phyloP scores from a whole-genome alignment of 257 asterid genomes.

The Plantago ovata region DNA sequence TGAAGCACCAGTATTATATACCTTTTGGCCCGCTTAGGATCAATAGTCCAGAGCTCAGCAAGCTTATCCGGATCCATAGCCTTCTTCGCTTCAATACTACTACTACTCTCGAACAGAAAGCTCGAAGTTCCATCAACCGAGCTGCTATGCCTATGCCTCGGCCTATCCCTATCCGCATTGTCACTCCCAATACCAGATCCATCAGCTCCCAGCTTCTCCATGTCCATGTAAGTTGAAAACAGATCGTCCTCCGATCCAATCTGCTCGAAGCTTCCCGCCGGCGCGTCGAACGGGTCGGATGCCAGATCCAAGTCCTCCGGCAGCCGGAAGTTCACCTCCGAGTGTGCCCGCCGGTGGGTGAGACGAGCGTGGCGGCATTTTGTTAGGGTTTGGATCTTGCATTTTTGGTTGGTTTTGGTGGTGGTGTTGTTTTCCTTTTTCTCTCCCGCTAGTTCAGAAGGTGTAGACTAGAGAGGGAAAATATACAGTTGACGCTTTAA shows the following conservation, averaged over 20 bases:
- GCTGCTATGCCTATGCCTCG: conserved; percentile 59
- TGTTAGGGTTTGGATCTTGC: conserved; percentile 78
- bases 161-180: conserved; percentile 33
- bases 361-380: conserved; percentile 47
- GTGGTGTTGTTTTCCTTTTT: conserved; percentile 11
- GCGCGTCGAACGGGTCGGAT: conserved; percentile 22
- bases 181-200: conserved; percentile 30
- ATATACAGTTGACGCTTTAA: conserved; percentile 16
- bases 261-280: conserved; percentile 45
- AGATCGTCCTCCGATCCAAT: conserved; percentile 53
- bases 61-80: conserved; percentile 98
- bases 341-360: conserved; percentile 96
- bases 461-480: no score
- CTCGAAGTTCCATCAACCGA: conserved; percentile 67
- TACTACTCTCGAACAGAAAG: conserved; percentile 42
- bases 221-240: conserved; percentile 60
- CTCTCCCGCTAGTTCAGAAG: no score
- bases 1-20: no score
- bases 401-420: conserved; percentile 36
- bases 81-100: conserved; percentile 81
- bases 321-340: conserved; percentile 78
- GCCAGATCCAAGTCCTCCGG: conserved; percentile 65
- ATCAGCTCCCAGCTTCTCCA: conserved; percentile 48
- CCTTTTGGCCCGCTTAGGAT: conserved; percentile 98
- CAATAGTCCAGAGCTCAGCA: conserved; percentile 90